These are phyloP conservation scores for Lepidium aucheri DNA, from an alignment of 345 rosid genomes.

Conservation along the genomic window DNA sequence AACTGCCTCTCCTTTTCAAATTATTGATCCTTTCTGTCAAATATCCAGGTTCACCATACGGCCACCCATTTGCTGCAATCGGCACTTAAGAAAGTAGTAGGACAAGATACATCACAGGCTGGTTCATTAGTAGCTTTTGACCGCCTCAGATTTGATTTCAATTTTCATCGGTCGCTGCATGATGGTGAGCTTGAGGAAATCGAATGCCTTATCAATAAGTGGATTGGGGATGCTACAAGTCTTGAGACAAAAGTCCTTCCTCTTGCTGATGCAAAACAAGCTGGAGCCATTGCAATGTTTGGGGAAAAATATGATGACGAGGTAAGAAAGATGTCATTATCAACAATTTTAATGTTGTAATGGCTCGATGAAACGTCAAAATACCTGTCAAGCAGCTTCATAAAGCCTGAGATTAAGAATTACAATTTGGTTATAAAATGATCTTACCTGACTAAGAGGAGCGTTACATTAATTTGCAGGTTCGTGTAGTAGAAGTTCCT, in stretches of 20 bases:
- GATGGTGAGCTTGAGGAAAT: conserved; percentile 68
- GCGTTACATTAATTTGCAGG: conserved; percentile 33
- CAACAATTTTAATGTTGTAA: not conserved
- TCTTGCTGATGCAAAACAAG: conserved; percentile 64
- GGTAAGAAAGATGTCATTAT: conserved; percentile 31
- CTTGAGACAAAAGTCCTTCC: conserved; percentile 85
- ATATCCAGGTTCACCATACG: conserved; percentile 86
- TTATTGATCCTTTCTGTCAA: not conserved
- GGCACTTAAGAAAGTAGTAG: conserved; percentile 79
- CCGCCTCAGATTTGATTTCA: conserved; percentile 94
- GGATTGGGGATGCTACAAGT: conserved; percentile 72
- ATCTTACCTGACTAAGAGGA: not conserved
- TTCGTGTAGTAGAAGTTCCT: conserved; percentile 96
- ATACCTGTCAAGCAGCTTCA: not conserved
- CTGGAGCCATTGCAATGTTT: conserved; percentile 97
- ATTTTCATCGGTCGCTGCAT: conserved; percentile 62
- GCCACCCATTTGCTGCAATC: conserved; percentile 96
- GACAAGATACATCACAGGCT: conserved; percentile 88
- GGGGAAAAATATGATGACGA: conserved; percentile 94
- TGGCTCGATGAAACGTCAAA: not conserved
- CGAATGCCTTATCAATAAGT: conserved; percentile 62
- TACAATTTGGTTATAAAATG: not conserved
- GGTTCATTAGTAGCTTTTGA: conserved; percentile 96
- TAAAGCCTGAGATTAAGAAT: not conserved
- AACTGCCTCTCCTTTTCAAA: not conserved